Evolutionary conservation across 1,284 basidiomycete species (phyloP).

Genomic region (Sporisorium graminicola): DNA sequence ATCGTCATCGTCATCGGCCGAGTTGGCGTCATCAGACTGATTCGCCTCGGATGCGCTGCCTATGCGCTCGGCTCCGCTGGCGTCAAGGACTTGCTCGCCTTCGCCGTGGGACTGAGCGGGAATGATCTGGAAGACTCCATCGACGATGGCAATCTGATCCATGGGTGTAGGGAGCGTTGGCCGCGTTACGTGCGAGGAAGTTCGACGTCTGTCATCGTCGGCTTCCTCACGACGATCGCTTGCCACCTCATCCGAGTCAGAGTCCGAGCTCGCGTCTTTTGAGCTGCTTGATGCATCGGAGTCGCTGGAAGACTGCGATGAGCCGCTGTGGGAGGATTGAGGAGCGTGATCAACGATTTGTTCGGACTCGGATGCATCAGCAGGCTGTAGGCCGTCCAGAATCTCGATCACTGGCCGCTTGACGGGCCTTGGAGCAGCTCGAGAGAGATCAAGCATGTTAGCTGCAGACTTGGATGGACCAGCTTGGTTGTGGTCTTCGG

Average conservation of each 20-base stretch:
- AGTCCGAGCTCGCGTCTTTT: conserved; percentile 5
- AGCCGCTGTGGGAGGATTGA: conserved; percentile 5
- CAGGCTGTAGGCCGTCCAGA: not conserved
- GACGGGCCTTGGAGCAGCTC: conserved; percentile 10
- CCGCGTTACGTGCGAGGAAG: not conserved
- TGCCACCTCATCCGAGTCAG: conserved; percentile 5
- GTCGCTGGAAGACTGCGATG: conserved; percentile 7
- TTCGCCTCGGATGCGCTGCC: conserved; percentile 1
- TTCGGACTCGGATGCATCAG: not conserved
- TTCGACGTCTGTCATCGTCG: not conserved
- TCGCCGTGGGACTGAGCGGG: conserved; percentile 9
- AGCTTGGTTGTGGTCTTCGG: conserved; percentile 12
- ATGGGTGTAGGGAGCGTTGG: conserved; percentile 15
- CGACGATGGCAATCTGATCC: conserved; percentile 41
- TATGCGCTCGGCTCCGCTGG: conserved; percentile 5
- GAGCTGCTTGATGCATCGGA: conserved; percentile 1
- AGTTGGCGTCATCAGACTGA: not conserved
- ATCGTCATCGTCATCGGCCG: conserved; percentile 9
- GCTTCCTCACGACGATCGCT: not conserved
- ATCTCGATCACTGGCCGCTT: conserved; percentile 39
- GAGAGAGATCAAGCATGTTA: conserved; percentile 26
- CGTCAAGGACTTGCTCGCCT: conserved; percentile 1
- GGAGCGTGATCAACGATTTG: not conserved
- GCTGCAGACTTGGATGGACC: conserved; percentile 4
- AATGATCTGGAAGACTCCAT: conserved; percentile 35